Evolutionary conservation across 805 yeast genomes (phyloP).

Genomic region (Hanseniaspora taiwanica): DNA sequence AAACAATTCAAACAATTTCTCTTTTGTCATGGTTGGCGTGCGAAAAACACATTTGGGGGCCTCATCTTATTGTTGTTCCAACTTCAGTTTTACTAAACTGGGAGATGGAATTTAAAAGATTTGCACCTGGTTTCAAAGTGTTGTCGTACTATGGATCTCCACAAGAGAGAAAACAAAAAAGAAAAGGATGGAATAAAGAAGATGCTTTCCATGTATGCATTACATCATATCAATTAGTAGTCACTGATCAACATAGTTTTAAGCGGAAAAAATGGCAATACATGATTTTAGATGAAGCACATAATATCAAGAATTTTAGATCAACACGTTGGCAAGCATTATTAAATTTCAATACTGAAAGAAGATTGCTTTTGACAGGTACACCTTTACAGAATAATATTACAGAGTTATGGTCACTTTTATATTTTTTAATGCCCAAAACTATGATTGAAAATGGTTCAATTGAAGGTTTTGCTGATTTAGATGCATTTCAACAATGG

Average conservation of each 20-base stretch:
- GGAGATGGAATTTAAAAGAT: constrained; percentile 98
- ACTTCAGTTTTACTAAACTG: constrained; percentile 95
- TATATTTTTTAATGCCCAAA: constrained; percentile 92
- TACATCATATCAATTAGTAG: constrained; percentile 93
- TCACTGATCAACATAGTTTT: constrained; percentile 91
- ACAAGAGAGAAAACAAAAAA: constrained; percentile 86
- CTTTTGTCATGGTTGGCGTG: constrained; percentile 80
- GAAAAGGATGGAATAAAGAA: constrained; percentile 96
- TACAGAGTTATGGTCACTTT: constrained; percentile 89
- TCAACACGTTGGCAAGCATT: constrained; percentile 96
- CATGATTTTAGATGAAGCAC: constrained; percentile 97
- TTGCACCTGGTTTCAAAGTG: constrained; percentile 96
- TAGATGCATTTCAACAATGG: constrained; percentile 96
- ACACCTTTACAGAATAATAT: constrained; percentile 93
- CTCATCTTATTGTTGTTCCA: constrained; percentile 92
- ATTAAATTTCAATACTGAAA: constrained; percentile 82
- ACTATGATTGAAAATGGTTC: constrained; percentile 49
- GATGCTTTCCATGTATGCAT: constrained; percentile 94
- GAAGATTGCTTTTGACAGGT: constrained; percentile 83
- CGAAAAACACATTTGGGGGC: constrained; percentile 93
- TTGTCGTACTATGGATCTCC: constrained; percentile 94
- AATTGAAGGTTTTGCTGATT: constrained; percentile 81
- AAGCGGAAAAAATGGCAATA: constrained; percentile 89
- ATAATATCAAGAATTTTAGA: constrained; percentile 89
- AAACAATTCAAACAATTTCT: constrained; percentile 92